Percentiles rank a stretch among this genome's conserved stretches.
phyloP scores from a whole-genome alignment of 2,329 filamentous ascomycete species.

The Plectosphaerella cucumerina region DNA sequence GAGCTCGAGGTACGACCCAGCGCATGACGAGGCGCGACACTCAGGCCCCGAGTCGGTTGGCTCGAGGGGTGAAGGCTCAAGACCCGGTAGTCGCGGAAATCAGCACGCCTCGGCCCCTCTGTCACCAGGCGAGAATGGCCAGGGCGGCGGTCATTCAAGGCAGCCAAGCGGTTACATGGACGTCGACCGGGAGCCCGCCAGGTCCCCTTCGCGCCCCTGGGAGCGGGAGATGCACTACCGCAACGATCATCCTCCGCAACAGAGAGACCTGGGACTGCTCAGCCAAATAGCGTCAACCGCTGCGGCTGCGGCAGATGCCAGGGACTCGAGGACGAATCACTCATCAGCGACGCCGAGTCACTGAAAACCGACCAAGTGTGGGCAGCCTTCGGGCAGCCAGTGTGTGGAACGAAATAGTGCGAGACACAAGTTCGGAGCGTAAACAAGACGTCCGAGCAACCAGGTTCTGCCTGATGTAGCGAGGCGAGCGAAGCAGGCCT shows the following conservation, averaged over 20 bases:
- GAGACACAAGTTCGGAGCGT: too few species aligned
- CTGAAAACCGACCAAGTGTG: not conserved
- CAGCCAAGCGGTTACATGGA: conserved; percentile 10
- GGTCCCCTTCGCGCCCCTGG: conserved; percentile 7
- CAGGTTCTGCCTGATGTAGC: too few species aligned
- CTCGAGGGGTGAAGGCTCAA: conserved; percentile 6
- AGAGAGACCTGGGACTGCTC: conserved; percentile 20
- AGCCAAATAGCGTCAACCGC: conserved; percentile 31
- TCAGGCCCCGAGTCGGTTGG: not conserved
- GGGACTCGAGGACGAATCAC: conserved; percentile 5
- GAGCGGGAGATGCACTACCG: conserved; percentile 7
- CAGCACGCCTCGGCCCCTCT: not conserved
- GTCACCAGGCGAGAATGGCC: not conserved
- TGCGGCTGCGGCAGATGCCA: conserved; percentile 21
- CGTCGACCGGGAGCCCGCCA: conserved; percentile 6
- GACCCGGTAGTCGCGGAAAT: conserved; percentile 6
- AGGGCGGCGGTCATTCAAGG: not conserved
- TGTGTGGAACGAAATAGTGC: too few species aligned
- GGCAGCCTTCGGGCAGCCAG: too few species aligned
- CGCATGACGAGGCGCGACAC: conserved; percentile 6
- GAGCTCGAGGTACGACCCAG: conserved; percentile 11
- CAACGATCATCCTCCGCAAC: conserved; percentile 8
- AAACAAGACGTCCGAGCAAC: too few species aligned
- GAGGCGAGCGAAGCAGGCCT: too few species aligned
- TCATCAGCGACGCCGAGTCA: not conserved